Base-by-base conservation (phyloP, 345 rosid species). In the Ceriops tagal region DNA sequence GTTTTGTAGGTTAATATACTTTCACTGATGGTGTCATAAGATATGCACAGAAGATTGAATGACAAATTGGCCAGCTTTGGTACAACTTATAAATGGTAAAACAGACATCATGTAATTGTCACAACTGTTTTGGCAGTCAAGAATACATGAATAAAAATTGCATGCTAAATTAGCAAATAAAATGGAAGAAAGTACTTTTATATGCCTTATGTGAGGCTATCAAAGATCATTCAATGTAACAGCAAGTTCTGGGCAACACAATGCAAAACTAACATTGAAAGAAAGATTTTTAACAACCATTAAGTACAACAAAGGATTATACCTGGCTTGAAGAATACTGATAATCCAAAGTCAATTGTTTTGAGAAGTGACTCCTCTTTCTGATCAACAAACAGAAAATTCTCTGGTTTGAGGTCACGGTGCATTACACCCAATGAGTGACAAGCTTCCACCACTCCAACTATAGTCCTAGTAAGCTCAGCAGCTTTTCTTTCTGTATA, bases 261-360 rank as follows among this genome's bases (percentile, higher is more conserved):
- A 15, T 18, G 27, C 3, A 22, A 10, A 43, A 43, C 49, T 43
- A 58, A 37, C 5, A 18, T 8, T 13, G 13, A 7, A 26, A 21
- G 8, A 63, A 31, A 21, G 43, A 21, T 13, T 62, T 32, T 32
- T 27, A n/a, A 57, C 20, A 22, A 27, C 22, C 2, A 62, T 35
- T 1, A 53, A 34, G 26, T 5, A 19, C 56, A 37, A 27, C 4
- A 53, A 5, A 47, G 21, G 21, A 62, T 27, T 43, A 27, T 37
- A 69, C 78, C 78, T 69, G 78, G 78, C 70, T 68, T 75, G 74
- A 75, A 75, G 74, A 75, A 75, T 26, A 75, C 21, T 56, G 78
- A 75, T 24, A 75, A 51, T 6, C 78, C 78, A 34, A 75, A 75
- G 74, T 75, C 78, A 51, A 75, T 75, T 32, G 78, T 65, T 69